Percentiles rank a stretch among this genome's conserved stretches.
phyloP scores from a whole-genome alignment of 2,329 filamentous ascomycete species.

The Fusarium circinatum region DNA sequence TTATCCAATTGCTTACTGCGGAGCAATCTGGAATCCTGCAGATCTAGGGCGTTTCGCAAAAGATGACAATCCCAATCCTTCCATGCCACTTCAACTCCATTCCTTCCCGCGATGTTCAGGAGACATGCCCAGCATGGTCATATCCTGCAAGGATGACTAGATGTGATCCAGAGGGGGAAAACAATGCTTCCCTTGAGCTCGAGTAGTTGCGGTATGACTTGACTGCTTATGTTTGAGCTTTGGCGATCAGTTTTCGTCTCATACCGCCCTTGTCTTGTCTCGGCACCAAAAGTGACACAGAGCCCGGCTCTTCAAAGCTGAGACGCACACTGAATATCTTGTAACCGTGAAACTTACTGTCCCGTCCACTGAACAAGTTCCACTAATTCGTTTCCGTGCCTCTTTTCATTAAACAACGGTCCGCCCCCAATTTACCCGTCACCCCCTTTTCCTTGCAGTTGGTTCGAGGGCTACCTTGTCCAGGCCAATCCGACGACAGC shows the following conservation, averaged over 20 bases:
- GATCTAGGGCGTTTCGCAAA: slow-evolving; percentile 1
- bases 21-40: neutral
- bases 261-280: slow-evolving; percentile 17
- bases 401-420: slow-evolving; percentile 31
- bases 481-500: neutral
- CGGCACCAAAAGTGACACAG: slow-evolving; percentile 4
- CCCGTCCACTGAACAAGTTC: neutral
- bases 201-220: neutral
- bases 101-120: slow-evolving; percentile 17
- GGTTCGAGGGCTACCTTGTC: neutral
- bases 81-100: neutral
- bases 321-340: neutral
- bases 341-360: neutral
- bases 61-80: slow-evolving; percentile 1
- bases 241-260: slow-evolving; percentile 4
- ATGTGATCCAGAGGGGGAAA: neutral
- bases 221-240: neutral
- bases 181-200: neutral
- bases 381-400: slow-evolving; percentile 12
- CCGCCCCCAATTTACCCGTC: slow-evolving; percentile 21
- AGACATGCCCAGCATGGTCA: slow-evolving; percentile 1
- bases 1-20: neutral
- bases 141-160: slow-evolving; percentile 5
- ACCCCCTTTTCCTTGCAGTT: slow-evolving; percentile 18
- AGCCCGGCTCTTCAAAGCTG: neutral